Evolutionary conservation across 352 stramenopile species (phyloP).

Genomic region (Hyaloperonospora arabidopsidis): DNA sequence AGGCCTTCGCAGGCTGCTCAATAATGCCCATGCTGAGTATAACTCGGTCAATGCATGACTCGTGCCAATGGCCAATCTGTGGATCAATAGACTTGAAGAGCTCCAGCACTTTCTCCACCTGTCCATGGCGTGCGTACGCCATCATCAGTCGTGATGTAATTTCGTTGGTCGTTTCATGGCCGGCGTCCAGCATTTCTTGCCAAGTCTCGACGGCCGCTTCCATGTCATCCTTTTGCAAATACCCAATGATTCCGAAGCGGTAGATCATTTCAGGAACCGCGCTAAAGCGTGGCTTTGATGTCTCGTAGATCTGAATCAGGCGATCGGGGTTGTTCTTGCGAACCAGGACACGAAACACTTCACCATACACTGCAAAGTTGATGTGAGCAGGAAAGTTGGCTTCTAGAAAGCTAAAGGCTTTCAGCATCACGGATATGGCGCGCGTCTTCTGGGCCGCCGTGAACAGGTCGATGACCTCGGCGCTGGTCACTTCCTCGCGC

Average conservation of each 20-base stretch:
- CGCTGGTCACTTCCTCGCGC: slow-evolving; percentile 34
- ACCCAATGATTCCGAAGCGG: slow-evolving; percentile 56
- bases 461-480: slow-evolving; percentile 52
- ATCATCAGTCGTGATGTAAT: slow-evolving; percentile 59
- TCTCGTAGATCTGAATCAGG: slow-evolving; percentile 45
- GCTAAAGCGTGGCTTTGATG: slow-evolving; percentile 34
- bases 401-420: slow-evolving; percentile 42
- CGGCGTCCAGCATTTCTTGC: slow-evolving; percentile 45
- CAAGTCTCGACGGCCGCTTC: slow-evolving; percentile 36
- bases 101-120: slow-evolving; percentile 45
- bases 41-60: slow-evolving; percentile 60
- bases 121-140: slow-evolving; percentile 33
- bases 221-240: slow-evolving; percentile 43
- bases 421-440: slow-evolving; percentile 38
- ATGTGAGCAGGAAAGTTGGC: slow-evolving; percentile 38
- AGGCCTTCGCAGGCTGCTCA: slow-evolving; percentile 49
- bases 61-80: slow-evolving; percentile 57
- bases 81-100: slow-evolving; percentile 50
- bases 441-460: slow-evolving; percentile 44
- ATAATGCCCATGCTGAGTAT: slow-evolving; percentile 59
- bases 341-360: slow-evolving; percentile 47
- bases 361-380: slow-evolving; percentile 54
- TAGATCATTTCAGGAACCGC: slow-evolving; percentile 60
- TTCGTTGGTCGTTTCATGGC: slow-evolving; percentile 57
- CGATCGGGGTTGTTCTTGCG: slow-evolving; percentile 31